Base-by-base conservation (phyloP, 306 rosid genomes). In the Glycine latifolia region DNA sequence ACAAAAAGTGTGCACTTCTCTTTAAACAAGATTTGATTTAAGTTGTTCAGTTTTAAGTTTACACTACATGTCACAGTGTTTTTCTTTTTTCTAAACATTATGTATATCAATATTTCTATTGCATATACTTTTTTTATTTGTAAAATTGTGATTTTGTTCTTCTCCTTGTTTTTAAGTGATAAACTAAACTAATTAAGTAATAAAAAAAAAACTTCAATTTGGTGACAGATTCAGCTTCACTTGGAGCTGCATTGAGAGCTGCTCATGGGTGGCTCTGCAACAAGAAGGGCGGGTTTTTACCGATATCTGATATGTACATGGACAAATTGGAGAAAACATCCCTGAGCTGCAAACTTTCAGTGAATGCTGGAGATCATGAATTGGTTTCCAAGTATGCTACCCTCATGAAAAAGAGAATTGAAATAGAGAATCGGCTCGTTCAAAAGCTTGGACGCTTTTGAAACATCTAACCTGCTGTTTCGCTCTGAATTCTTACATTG, bases 181-280 rank as follows among this genome's bases (percentile, higher is more conserved):
- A 6, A 53, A 78, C 10, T 33, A 16, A 66, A 15, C 76, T 59
- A 73, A 79, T 62, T 81, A 26, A 26, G 31, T 26, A 26, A 26
- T 0, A 26, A 26, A 26, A 26, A 26, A 26, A 26, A 26, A 1
- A 1, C 43, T 77, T 84, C 13, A 55, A 82, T 47, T 14, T 74
- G 56, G 39, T 65, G 31, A 77, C 90, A 95, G 99, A 95, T 93
- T 95, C 99, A 4, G 98, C 99, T 60, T 95, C 98, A 3, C 89
- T 95, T 10, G 99, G 99, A 87, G 99, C 97, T 70, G 98, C 99
- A 4, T 50, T 93, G 88, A 91, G 99, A 84, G 99, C 97, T 41
- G 97, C 99, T 13, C 99, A 95, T 84, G 99, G 99, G 6, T 95
- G 94, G 97, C 78, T 90, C 1, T 95, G 99, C 91, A 79, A 62